Conservation (phyloP, 2,329 filamentous ascomycete species). For the Dryadomyces sulphureus region DNA sequence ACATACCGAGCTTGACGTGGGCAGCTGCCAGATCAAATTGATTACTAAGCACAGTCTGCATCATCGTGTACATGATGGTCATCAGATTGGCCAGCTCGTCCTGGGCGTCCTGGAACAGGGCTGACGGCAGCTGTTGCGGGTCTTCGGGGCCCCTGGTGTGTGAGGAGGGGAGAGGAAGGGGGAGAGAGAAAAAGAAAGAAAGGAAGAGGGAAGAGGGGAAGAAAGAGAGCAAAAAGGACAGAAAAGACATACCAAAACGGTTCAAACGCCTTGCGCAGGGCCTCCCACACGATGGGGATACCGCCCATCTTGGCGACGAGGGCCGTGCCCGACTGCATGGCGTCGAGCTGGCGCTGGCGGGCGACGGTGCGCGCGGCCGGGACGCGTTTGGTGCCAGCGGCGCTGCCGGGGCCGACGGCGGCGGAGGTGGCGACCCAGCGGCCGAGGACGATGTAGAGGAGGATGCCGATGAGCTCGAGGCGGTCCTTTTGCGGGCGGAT, state of each 20-base stretch:
- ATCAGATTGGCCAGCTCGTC: slow-evolving; percentile 22
- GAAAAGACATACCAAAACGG: slow-evolving; percentile 28
- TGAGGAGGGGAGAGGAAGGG: background rate
- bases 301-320: slow-evolving; percentile 36
- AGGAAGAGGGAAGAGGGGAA: background rate
- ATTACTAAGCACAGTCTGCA: slow-evolving; percentile 42
- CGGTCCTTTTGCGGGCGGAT: slow-evolving; percentile 20
- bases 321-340: slow-evolving; percentile 39
- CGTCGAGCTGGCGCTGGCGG: slow-evolving; percentile 39
- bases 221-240: slow-evolving; percentile 1
- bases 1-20: slow-evolving; percentile 29
- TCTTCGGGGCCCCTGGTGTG: slow-evolving; percentile 32
- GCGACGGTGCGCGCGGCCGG: slow-evolving; percentile 33
- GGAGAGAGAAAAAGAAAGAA: background rate
- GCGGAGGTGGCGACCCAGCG: slow-evolving; percentile 58
- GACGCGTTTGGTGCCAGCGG: slow-evolving; percentile 17
- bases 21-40: slow-evolving; percentile 31
- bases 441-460: slow-evolving; percentile 51
- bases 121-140: slow-evolving; percentile 21
- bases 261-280: slow-evolving; percentile 33
- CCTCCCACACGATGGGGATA: slow-evolving; percentile 34
- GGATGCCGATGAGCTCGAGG: slow-evolving; percentile 37
- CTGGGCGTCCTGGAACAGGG: slow-evolving; percentile 33
- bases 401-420: slow-evolving; percentile 23
- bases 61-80: slow-evolving; percentile 18